Base-by-base conservation (phyloP, 1,284 basidiomycete species). In the Stereum hirsutum region DNA sequence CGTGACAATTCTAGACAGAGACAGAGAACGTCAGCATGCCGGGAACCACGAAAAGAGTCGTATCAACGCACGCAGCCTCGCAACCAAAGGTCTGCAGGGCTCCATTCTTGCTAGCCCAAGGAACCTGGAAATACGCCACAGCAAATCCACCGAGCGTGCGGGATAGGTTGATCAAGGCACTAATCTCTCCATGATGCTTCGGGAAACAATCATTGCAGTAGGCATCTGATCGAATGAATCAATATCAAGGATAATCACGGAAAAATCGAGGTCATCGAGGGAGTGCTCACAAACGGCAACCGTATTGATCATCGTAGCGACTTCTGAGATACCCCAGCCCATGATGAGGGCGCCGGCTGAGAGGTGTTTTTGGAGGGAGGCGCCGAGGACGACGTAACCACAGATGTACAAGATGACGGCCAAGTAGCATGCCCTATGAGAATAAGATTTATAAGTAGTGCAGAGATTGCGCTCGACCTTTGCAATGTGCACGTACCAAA, bases 261-360 rank as follows among this genome's bases (percentile, higher is more conserved):
- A 10, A 41, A 41, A 35, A 31, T 12, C 30, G 2, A 14, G 7
- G 40, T 40, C 33, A 31, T 12, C 30, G 2, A 14, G 7, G 8
- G 40, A 42, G 11, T 31, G 61, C 74, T 45, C 39, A 77, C 73
- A 81, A 39, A 81, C 65, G 1, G 72, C 77, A 25, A 81, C 77
- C 0, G 81, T 83, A 52, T 72, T 75, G 51, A 83, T 66, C 78
- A 83, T 83, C 46, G 74, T 61, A 0, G 75, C 66, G 5, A 75
- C 57, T 46, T 77, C 69, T 0, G 78, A 71, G 35, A 81, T 73
- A 1, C 78, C 80, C 81, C 81, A 83, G 4, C 80, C 80, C 64
- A 83, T 70, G 8, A 83, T 64, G 35, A 83, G 50, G 2, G 71
- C 78, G 5, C 64, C 71, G 11, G 75, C 59, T 34, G 67, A 70